Evolutionary conservation across 805 yeast genomes (phyloP), one percentile per base, ranked within the genome.

Genomic region (Isabelozyma heimii): DNA sequence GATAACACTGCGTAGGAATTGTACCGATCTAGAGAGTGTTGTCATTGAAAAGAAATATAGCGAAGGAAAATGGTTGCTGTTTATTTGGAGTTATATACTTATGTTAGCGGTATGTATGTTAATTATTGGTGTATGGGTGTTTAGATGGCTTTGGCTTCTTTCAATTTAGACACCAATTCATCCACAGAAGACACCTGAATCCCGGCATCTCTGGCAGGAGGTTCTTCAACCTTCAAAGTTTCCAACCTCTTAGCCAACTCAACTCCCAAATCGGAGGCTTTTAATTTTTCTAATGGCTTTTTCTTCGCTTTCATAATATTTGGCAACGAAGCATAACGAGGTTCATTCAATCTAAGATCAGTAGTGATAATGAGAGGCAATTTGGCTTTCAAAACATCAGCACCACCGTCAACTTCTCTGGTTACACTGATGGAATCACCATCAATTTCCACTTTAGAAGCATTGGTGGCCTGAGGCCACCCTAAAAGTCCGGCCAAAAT

Each of bases 221-320:
- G 99, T 65, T 94, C 97, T 57, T 84, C 84, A 13, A 94, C 85
- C 63, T 83, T 81, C 50, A 89, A 61, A 2, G 84, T 75, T 63
- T 88, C 84, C 51, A 91, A 70, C 59, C 92, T 81, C 37, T 81
- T 79, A 30, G 80, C 66, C 9, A 83, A 63, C 41, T 85, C 87
- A 33, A 87, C 77, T n/a, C 85, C 87, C 51, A 89, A 80, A 58
- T 88, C 95, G 16, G 84, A 69, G 14, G 72, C 67, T 73, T 79
- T 70, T 68, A 81, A 66, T 62, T 82, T 76, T 58, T 83, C 89
- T 65, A 91, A 76, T 4, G 97, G 97, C 77, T 90, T 91, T 82
- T 91, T 91, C 77, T 94, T 94, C 48, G 98, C 98, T 77, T 94
- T 94, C 98, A 94, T 94, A 75, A 91, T 82, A 68, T 92, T 94